A percentile compares a stretch with the other conserved stretches of the same genome.
Conservation (phyloP, 2,329 filamentous ascomycete species). For the Volutella citrinella region DNA sequence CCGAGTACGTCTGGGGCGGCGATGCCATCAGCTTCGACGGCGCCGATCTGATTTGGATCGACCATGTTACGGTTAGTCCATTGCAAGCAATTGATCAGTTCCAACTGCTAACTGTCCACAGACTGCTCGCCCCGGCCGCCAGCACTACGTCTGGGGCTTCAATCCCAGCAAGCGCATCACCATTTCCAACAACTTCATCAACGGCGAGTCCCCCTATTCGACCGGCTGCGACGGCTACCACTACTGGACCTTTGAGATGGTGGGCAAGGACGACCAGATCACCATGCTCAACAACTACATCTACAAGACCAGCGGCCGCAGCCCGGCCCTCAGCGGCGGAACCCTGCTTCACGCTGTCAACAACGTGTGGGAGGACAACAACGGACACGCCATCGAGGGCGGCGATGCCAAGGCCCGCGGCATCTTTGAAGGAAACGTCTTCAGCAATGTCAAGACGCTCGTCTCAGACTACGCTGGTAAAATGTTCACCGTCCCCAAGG, state of each 20-base stretch:
- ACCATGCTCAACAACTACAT: conserved; percentile 14
- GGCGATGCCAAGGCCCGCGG: conserved; percentile 19
- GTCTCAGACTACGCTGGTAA: conserved; percentile 19
- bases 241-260: conserved; percentile 37
- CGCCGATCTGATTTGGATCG: conserved; percentile 16
- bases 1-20: conserved; percentile 18
- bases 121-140: conserved; percentile 14
- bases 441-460: conserved; percentile 19
- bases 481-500: conserved; percentile 23
- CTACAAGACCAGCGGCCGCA: conserved; percentile 21
- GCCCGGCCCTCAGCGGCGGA: conserved; percentile 24
- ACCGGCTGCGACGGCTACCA: conserved; percentile 43
- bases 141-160: conserved; percentile 14
- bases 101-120: not conserved
- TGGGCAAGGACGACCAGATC: conserved; percentile 11
- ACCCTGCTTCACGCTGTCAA: conserved; percentile 30
- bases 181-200: conserved; percentile 44
- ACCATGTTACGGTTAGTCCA: conserved; percentile 11
- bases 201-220: conserved; percentile 40
- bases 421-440: conserved; percentile 26
- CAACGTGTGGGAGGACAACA: conserved; percentile 25
- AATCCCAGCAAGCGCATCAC: conserved; percentile 34
- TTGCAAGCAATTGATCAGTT: accelerated
- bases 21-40: conserved; percentile 15
- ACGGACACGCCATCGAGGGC: conserved; percentile 27